phyloP scores from a whole-genome alignment of 225 moss, liverwort and hornwort species.

The Ulota crispa region DNA sequence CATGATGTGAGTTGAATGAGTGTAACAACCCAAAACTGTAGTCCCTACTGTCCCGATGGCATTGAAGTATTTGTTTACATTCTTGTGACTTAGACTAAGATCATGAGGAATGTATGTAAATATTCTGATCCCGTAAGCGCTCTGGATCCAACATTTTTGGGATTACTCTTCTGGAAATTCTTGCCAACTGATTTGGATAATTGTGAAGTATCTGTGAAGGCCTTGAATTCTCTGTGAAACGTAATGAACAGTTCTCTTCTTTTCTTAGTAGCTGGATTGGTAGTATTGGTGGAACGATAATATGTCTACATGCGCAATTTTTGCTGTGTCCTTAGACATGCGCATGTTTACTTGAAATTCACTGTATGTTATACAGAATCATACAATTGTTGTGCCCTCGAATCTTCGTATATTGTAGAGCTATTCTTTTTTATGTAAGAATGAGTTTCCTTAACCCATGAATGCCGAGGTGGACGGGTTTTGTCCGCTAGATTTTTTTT shows the following conservation, averaged over 20 bases:
- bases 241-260: neutral
- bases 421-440: too few species aligned
- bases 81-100: neutral
- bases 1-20: slow-evolving; percentile 4
- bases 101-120: neutral
- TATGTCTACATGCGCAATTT: neutral
- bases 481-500: too few species aligned
- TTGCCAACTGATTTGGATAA: neutral
- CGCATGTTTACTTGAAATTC: too few species aligned
- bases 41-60: neutral
- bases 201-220: slow-evolving; percentile 5
- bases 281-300: neutral
- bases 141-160: neutral
- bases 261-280: neutral
- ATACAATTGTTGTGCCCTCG: neutral
- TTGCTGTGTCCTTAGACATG: too few species aligned
- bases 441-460: too few species aligned
- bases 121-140: neutral
- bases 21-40: neutral
- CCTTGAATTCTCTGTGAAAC: neutral
- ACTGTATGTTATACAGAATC: neutral
- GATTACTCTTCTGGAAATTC: slow-evolving; percentile 16
- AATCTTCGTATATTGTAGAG: neutral
- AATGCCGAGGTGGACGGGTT: too few species aligned
- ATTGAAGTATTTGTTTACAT: neutral